Base-by-base conservation (phyloP, 139 green algal species). In the Coelastrella sp. region DNA sequence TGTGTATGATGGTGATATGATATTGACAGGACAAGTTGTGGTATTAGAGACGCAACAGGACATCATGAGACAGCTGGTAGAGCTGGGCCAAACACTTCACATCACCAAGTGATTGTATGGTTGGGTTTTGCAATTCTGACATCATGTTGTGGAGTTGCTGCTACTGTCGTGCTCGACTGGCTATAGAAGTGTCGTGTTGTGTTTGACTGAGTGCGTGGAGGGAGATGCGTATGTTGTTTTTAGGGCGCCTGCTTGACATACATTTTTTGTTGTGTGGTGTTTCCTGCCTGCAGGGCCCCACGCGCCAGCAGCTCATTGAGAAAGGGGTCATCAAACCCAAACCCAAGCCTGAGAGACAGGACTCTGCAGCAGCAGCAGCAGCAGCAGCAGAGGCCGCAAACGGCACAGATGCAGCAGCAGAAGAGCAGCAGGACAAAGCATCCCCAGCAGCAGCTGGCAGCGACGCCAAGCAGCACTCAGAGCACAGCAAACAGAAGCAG, bases 261-360 rank as follows among this genome's bases (percentile, higher is more conserved):
- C 32, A 47, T 47, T 1, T 47, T 47, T 2, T 47, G 16, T 77
- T 22, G 13, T n/a, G n/a, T n/a, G n/a, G n/a, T n/a, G 3, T 71
- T 10, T 13, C 3, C 1, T 71, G n/a, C 14, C 4, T 83, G 78
- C 80, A 85, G 80, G 80, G 80, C 0, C 80, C 80, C 14, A 76
- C 80, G 10, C 60, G 80, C 4, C 80, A 76, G 80, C 80, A 76
- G 80, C 60, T 86, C n/a, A 76, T 86, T 16, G 80, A 86, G 22
- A n/a, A 75, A 23, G 80, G 80, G 11, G 19, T 86, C 4, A 57
- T 85, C 79, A 85, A 74, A 23, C 79, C 79, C 10, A 47, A 47
- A 17, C 57, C 56, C 57, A 20, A 85, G 79, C 77, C 79, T 58
- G 79, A 57, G 57, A 59, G 14, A 73, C 19, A 57, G 73, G 79